Evolutionary conservation across 352 stramenopile genomes (phyloP).

Genomic region (Globisporangium lucens): DNA sequence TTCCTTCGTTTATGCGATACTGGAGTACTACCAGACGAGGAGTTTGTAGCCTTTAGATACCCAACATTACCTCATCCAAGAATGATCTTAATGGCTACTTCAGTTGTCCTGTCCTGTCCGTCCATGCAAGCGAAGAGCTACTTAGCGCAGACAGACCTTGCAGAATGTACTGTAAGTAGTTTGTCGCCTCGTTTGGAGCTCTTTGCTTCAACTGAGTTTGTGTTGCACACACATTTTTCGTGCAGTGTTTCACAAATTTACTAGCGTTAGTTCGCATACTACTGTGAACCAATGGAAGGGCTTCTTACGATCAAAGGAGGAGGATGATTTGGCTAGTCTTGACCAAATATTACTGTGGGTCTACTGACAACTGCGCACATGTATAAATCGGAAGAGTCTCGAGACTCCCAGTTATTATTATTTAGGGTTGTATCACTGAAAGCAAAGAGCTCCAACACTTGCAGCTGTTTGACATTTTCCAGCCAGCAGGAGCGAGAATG

Average conservation of each 20-base stretch:
- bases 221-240: not conserved
- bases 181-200: not conserved
- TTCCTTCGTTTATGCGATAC: not conserved
- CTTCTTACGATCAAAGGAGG: not conserved
- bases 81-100: not conserved
- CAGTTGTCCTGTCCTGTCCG: not conserved
- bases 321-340: not conserved
- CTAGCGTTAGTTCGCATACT: not conserved
- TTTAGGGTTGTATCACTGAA: not conserved
- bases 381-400: not conserved
- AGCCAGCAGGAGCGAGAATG: not conserved
- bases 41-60: not conserved
- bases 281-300: not conserved
- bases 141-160: not conserved
- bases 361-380: not conserved
- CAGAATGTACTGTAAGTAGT: not conserved
- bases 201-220: not conserved
- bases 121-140: conserved; percentile 2
- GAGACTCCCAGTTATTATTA: not conserved
- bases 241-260: not conserved
- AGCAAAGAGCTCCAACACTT: not conserved
- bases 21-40: not conserved
- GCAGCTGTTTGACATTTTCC: not conserved
- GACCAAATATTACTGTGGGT: not conserved
- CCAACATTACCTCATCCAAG: not conserved